Base-by-base conservation (phyloP, 805 yeast genomes). In the Jamesozyma jinghongensis region DNA sequence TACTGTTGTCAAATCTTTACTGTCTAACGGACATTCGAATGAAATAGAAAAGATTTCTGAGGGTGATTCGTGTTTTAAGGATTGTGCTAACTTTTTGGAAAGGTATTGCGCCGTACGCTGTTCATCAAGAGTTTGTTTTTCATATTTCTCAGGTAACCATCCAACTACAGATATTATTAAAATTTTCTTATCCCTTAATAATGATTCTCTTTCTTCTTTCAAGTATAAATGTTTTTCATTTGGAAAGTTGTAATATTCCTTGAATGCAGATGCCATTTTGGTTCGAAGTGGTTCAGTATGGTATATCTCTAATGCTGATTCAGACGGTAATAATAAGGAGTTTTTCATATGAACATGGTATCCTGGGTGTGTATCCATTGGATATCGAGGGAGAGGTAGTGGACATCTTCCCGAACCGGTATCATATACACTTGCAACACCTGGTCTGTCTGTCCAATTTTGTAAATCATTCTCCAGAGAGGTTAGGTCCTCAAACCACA, bases 221-320 rank as follows among this genome's bases (percentile, higher is more conserved):
- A 66, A 28, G 40, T 68, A 68, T 0, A 67, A 37, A 48, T 68
- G 73, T 13, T 46, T 50, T 32, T 64, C 69, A 20, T 56, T 51
- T 3, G 60, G 60, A 34, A 46, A 65, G 42, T 64, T 63, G 41
- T 67, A 68, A 43, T 68, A 63, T 13, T 64, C 45, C 44, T 59
- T 63, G 17, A 63, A 46, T 1, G 66, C 61, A 13, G 59, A 51
- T 4, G 65, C 59, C 5, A 65, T 45, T 37, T 61, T 63, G 3
- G 69, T 67, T 41, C 47, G 48, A 7, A 51, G 30, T 1, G 70
- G 61, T 26, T 60, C 54, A 11, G 48, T 44, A 45, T 68, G 66
- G 27, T 51, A 57, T 13, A 47, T 47, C 19, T 53, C 55, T 17
- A 36, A 38, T 22, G 55, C 59, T 8, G 57, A 49, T 6, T 47